Base-by-base conservation (phyloP, 2,329 filamentous ascomycete genomes). In the Arthrobotrys megalospora region DNA sequence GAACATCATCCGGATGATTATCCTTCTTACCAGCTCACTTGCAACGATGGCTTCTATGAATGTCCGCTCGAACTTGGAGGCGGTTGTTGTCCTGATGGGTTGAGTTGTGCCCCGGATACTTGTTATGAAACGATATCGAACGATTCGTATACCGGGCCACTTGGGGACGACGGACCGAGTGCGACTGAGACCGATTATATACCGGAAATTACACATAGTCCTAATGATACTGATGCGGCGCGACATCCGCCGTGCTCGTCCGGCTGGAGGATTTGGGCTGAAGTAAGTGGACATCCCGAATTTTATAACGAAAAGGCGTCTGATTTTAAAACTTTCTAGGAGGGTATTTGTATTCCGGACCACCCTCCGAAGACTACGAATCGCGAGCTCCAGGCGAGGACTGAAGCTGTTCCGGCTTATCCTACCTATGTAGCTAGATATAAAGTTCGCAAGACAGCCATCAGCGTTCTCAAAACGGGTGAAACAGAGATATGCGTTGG, bases 81-180 rank as follows among this genome's bases (percentile, higher is more conserved):
- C 8, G 73, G 73, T n/a, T 77, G 73, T 38, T 77, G 73, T 21
- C 66, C 47, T 19, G 41, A 53, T 24, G 66, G 73, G 7, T 62
- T 45, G 19, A 52, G 19, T 28, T 77, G 73, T 19, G 34, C n/a
- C 14, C 2, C 47, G 6, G 36, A 38, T 32, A 16, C 4, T 10
- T 76, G 72, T 45, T 48, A 38, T 24, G 8, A 69, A 12, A 24
- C 10, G 5, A 2, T 21, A 2, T 12, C 14, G n/a, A 55, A 36
- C 19, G 32, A 55, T 55, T 45, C 41, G 41, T 45, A 14, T 45
- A 45, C 41, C 12, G 41, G 2, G 41, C 12, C 41, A 38, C 14
- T 60, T 16, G 28, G 12, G 8, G 38, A 60, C 8, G 28, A 48
- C 28, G 36, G 34, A 11, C 14, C 24, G 48, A 48, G 36, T 21